phyloP scores from a whole-genome alignment of 192 early-diverging fungal genomes.

The Dissophora globulifera region DNA sequence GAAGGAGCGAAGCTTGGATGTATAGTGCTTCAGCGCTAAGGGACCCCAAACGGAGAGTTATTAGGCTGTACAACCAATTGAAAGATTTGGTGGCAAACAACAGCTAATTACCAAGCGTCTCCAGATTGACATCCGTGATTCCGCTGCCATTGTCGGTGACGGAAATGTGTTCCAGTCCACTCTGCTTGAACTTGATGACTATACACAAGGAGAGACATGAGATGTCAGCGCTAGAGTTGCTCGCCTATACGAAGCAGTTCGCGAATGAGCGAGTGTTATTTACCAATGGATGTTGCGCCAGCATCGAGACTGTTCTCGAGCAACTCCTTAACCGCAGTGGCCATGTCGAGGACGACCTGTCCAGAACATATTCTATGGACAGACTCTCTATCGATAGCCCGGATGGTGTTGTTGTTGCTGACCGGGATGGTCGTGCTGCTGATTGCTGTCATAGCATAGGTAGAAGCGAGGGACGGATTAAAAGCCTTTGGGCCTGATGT shows the following conservation, averaged over 20 bases:
- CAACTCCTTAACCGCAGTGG: constrained; percentile 90
- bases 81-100: constrained; percentile 19
- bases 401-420: constrained; percentile 49
- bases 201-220: too few species aligned
- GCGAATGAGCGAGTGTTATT: too few species aligned
- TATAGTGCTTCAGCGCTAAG: constrained; percentile 85
- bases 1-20: constrained; percentile 85
- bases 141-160: constrained; percentile 93
- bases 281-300: constrained; percentile 77
- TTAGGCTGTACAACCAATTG: neutral
- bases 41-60: too few species aligned
- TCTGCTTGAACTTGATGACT: constrained; percentile 85
- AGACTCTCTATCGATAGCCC: constrained; percentile 65
- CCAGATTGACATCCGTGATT: constrained; percentile 70
- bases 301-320: constrained; percentile 96
- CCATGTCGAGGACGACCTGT: constrained; percentile 88
- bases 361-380: constrained; percentile 88
- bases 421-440: neutral
- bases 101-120: constrained; percentile 67
- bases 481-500: too few species aligned
- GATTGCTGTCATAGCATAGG: too few species aligned
- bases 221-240: too few species aligned
- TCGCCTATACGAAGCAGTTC: too few species aligned
- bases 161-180: constrained; percentile 77
- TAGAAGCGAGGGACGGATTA: too few species aligned